Evolutionary conservation across 1,284 basidiomycete species (phyloP).

Genomic region (Rhodofomes roseus): DNA sequence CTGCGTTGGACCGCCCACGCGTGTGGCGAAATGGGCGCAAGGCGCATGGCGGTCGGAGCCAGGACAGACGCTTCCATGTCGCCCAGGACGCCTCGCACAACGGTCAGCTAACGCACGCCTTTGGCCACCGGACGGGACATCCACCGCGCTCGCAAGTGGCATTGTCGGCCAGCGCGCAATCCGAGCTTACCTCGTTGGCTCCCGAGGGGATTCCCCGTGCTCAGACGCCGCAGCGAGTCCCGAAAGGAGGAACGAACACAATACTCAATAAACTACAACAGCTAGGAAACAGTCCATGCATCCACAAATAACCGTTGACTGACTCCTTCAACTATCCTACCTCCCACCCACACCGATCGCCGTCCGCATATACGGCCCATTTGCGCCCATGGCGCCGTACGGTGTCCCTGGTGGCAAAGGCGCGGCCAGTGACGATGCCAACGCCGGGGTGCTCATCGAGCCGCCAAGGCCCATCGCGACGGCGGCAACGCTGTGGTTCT

Average conservation of each 20-base stretch:
- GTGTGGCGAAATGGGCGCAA: background rate
- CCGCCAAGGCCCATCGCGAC: conserved; percentile 42
- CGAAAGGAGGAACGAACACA: conserved; percentile 4
- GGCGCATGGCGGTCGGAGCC: background rate
- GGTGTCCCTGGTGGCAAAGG: conserved; percentile 45
- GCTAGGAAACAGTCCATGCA: conserved; percentile 14
- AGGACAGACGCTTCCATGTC: background rate
- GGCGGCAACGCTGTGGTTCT: conserved; percentile 23
- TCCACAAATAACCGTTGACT: background rate
- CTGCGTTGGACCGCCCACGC: background rate
- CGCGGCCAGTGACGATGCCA: conserved; percentile 32
- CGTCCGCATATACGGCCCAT: conserved; percentile 61
- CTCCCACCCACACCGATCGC: conserved; percentile 58
- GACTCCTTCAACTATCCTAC: conserved; percentile 27
- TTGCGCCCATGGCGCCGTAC: conserved; percentile 57
- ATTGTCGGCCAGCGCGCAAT: no score
- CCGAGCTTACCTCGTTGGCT: background rate
- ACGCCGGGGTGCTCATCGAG: conserved; percentile 37
- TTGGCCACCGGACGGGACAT: background rate
- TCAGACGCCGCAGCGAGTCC: conserved; percentile 1
- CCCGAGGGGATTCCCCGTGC: no score
- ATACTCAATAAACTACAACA: conserved; percentile 3
- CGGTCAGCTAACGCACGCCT: background rate
- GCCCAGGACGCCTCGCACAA: background rate
- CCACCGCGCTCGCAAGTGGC: background rate